These are phyloP conservation scores for Pelargonium nanum DNA, from an alignment of 345 rosid species.

Conservation along the genomic window DNA sequence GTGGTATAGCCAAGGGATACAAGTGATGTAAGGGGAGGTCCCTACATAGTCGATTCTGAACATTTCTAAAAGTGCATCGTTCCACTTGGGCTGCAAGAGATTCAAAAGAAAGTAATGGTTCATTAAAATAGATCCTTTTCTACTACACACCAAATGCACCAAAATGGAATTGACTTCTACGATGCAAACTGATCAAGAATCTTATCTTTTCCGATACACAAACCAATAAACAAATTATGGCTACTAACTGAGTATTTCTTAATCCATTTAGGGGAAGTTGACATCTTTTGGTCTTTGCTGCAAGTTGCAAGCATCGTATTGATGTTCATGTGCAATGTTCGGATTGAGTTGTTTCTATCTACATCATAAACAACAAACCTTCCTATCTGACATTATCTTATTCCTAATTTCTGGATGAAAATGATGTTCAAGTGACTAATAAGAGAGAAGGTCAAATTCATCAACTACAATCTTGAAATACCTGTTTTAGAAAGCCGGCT, in stretches of 20 bases:
- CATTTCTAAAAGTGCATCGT: constrained; percentile 70
- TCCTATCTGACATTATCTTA: no score
- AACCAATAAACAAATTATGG: neutral
- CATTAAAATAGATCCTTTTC: neutral
- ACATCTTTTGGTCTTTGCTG: no score
- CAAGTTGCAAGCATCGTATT: no score
- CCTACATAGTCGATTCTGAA: constrained; percentile 78
- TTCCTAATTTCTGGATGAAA: no score
- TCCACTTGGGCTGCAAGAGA: constrained; percentile 67
- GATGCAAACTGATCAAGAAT: neutral
- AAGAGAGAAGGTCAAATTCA: neutral
- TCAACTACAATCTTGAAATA: constrained; percentile 10
- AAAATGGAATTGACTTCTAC: neutral
- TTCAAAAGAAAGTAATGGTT: neutral
- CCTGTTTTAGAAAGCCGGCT: constrained; percentile 93
- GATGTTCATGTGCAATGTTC: no score
- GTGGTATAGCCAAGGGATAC: constrained; percentile 68
- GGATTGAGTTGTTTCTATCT: no score
- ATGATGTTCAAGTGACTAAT: neutral
- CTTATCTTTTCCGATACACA: neutral
- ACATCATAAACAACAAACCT: no score
- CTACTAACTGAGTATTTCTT: neutral
- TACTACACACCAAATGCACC: neutral
- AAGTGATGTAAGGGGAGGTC: constrained; percentile 62
- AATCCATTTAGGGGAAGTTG: no score